phyloP scores from a whole-genome alignment of 768 basidiomycete genomes.

The Mycena indigotica region DNA sequence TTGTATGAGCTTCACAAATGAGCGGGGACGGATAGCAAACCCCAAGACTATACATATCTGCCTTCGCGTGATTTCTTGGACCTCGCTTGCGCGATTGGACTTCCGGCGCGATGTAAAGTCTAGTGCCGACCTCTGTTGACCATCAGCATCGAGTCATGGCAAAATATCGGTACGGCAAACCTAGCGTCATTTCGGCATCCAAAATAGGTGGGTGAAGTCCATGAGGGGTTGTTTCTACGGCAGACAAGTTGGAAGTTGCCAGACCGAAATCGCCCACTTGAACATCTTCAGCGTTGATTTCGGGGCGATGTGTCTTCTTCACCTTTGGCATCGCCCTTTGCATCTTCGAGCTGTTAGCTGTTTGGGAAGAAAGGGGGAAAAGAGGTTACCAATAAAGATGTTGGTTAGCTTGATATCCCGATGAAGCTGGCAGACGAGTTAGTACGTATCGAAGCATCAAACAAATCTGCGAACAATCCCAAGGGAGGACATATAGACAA shows the following conservation, averaged over 20 bases:
- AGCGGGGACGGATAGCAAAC: slow-evolving; percentile 39
- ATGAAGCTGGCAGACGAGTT: slow-evolving; percentile 51
- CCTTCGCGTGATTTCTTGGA: slow-evolving; percentile 81
- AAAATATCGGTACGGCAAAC: slow-evolving; percentile 80
- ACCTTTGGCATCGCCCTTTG: slow-evolving; percentile 84
- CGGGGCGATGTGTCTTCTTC: slow-evolving; percentile 1
- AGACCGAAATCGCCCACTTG: slow-evolving; percentile 92
- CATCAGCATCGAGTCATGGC: slow-evolving; percentile 44
- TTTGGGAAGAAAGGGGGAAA: slow-evolving; percentile 20
- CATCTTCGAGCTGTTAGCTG: slow-evolving; percentile 46
- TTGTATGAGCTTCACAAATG: not conserved
- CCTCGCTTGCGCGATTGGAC: slow-evolving; percentile 65
- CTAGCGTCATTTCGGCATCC: slow-evolving; percentile 77
- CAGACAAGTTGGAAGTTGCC: slow-evolving; percentile 79
- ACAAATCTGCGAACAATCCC: slow-evolving; percentile 64
- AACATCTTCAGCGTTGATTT: slow-evolving; percentile 2
- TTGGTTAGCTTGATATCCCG: slow-evolving; percentile 92
- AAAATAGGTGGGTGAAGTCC: slow-evolving; percentile 30
- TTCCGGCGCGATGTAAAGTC: slow-evolving; percentile 91
- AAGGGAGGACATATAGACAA: slow-evolving; percentile 85
- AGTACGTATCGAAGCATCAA: not conserved
- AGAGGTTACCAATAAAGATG: slow-evolving; percentile 78
- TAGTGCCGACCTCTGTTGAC: slow-evolving; percentile 81
- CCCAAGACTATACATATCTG: slow-evolving; percentile 93
- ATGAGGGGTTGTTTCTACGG: slow-evolving; percentile 70